Evolutionary conservation across 2,329 filamentous ascomycete species (phyloP), one percentile per base, ranked within the genome.

Genomic region (Aspergillus clavatus): DNA sequence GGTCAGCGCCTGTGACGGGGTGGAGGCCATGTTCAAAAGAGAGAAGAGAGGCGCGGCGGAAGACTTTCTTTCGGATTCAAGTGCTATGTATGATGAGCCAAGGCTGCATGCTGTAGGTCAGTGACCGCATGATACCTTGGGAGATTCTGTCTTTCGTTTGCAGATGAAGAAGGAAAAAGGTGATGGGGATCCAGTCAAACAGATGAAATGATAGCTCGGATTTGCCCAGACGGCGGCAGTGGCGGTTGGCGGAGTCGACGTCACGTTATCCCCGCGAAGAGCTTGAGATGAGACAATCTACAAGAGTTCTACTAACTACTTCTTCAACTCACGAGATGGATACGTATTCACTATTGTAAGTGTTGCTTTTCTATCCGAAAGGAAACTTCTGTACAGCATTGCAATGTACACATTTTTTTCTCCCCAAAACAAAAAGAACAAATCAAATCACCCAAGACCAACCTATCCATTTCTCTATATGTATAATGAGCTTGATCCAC

Each of bases 1-100:
- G 28, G 55, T 53, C 38, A 71, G 50, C 29, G 63, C 58, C 47
- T 67, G 61, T 16, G 57, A 58, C 1, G 52, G 38, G 31, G 57
- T 42, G 16, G 60, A 58, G 23, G 60, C 50, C 62, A 65, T 65
- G 42, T 46, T n/a, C n/a, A n/a, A n/a, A n/a, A n/a, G n/a, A n/a
- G n/a, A n/a, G n/a, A n/a, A n/a, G n/a, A n/a, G n/a, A n/a, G n/a
- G n/a, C n/a, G n/a, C n/a, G n/a, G n/a, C n/a, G n/a, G n/a, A n/a
- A n/a, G n/a, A n/a, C n/a, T n/a, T n/a, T n/a, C n/a, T n/a, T n/a
- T n/a, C n/a, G n/a, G n/a, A n/a, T n/a, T n/a, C n/a, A n/a, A n/a
- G n/a, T n/a, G n/a, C n/a, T n/a, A n/a, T n/a, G n/a, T n/a, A n/a
- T n/a, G n/a, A n/a, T n/a, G n/a, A n/a, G n/a, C n/a, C n/a, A 42